Conservation (phyloP, 495 filamentous ascomycete genomes). For the Cairneyella variabilis region DNA sequence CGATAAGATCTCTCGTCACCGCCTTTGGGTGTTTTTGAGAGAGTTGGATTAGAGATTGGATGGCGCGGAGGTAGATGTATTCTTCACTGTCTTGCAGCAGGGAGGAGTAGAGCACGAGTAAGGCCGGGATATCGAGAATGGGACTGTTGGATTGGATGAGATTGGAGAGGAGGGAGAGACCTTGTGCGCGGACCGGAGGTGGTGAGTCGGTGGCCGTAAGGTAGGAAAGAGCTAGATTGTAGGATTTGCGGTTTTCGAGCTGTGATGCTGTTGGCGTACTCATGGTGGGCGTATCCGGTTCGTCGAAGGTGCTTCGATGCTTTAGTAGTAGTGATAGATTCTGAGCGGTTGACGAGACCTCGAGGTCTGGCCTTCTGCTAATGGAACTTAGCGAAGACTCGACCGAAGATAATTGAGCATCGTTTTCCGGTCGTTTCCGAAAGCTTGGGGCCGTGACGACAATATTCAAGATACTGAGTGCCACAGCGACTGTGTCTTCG, state of each 20-base stretch:
- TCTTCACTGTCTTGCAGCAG: slow-evolving; percentile 68
- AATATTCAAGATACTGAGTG: slow-evolving; percentile 65
- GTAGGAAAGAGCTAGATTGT: slow-evolving; percentile 67
- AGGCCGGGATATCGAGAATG: slow-evolving; percentile 66
- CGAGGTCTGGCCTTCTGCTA: slow-evolving; percentile 27
- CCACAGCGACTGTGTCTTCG: slow-evolving; percentile 52
- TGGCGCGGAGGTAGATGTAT: slow-evolving; percentile 68
- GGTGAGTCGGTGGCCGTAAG: slow-evolving; percentile 63
- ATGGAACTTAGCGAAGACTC: slow-evolving; percentile 47
- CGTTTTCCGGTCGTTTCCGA: slow-evolving; percentile 42
- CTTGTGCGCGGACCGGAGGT: slow-evolving; percentile 74
- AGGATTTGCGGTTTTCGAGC: slow-evolving; percentile 63
- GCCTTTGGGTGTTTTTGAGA: slow-evolving; percentile 61
- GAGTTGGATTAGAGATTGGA: slow-evolving; percentile 64
- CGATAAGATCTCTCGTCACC: slow-evolving; percentile 61
- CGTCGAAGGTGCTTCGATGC: slow-evolving; percentile 32
- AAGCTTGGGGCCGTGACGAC: slow-evolving; percentile 62
- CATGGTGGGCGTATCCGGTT: slow-evolving; percentile 11
- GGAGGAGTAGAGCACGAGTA: slow-evolving; percentile 61
- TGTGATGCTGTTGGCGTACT: slow-evolving; percentile 39
- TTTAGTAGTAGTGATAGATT: slow-evolving; percentile 55
- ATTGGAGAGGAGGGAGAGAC: slow-evolving; percentile 63
- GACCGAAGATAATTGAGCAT: slow-evolving; percentile 43
- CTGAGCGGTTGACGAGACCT: slow-evolving; percentile 47
- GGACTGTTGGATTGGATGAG: slow-evolving; percentile 60